A percentile compares a stretch with the other conserved stretches of the same genome.
Evolutionary conservation across 2,329 filamentous ascomycete genomes (phyloP).

Genomic region (Epichloe bromicola): DNA sequence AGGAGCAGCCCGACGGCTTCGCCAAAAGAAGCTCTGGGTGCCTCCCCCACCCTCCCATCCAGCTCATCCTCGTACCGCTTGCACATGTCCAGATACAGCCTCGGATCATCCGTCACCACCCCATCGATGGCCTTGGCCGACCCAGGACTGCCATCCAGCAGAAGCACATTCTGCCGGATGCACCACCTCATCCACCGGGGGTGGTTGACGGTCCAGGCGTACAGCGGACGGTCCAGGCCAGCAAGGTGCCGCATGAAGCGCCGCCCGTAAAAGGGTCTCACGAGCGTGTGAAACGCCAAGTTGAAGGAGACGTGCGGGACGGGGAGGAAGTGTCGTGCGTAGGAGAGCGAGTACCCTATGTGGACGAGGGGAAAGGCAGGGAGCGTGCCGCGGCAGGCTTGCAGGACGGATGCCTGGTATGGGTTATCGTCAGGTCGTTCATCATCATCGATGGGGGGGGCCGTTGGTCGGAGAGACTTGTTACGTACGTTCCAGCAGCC

Average conservation of each 20-base stretch:
- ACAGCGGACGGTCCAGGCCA: slow-evolving; percentile 40
- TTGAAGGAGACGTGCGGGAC: slow-evolving; percentile 63
- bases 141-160: not conserved
- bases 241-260: slow-evolving; percentile 51
- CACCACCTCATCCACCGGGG: slow-evolving; percentile 71
- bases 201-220: slow-evolving; percentile 81
- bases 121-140: slow-evolving; percentile 45
- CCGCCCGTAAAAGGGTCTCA: slow-evolving; percentile 48
- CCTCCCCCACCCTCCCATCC: not conserved
- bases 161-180: slow-evolving; percentile 28
- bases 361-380: slow-evolving; percentile 34
- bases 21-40: slow-evolving; percentile 4
- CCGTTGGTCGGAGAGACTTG: no score
- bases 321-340: slow-evolving; percentile 57
- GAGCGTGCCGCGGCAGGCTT: no score
- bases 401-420: no score
- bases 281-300: slow-evolving; percentile 54
- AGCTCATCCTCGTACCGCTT: slow-evolving; percentile 21
- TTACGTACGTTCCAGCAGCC: no score
- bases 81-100: slow-evolving; percentile 50
- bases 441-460: no score
- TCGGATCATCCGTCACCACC: slow-evolving; percentile 75
- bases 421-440: no score
- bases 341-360: slow-evolving; percentile 52
- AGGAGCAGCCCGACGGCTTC: slow-evolving; percentile 9